Percentiles rank a stretch among this genome's conserved stretches.
These are phyloP conservation scores for Borealophlyctis nickersoniae DNA, from an alignment of 192 early-diverging fungal genomes.

Conservation along the genomic window DNA sequence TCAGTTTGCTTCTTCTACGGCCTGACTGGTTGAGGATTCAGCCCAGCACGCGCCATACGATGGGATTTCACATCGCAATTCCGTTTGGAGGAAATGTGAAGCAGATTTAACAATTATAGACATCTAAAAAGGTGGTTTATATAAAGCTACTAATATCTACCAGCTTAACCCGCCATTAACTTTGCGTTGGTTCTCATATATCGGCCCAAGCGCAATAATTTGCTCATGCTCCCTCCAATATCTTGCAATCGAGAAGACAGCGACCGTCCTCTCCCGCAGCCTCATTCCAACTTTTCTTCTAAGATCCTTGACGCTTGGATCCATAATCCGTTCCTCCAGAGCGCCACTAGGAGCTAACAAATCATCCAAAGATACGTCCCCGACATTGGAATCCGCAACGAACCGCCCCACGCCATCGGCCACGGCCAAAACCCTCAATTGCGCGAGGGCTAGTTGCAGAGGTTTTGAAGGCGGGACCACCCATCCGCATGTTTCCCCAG, in stretches of 20 bases:
- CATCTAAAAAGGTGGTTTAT: too few relatives aligned
- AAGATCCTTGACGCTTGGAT: slow-evolving; percentile 30
- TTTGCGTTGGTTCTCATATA: background rate
- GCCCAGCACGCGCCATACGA: too few relatives aligned
- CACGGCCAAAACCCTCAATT: slow-evolving; percentile 38
- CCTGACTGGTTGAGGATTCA: too few relatives aligned
- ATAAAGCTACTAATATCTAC: too few relatives aligned
- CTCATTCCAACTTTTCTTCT: slow-evolving; percentile 32
- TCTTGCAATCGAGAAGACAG: slow-evolving; percentile 41
- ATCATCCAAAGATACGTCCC: slow-evolving; percentile 20
- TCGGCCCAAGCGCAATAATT: slow-evolving; percentile 29
- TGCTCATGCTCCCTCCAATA: slow-evolving; percentile 49
- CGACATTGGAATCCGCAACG: slow-evolving; percentile 10
- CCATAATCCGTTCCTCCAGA: slow-evolving; percentile 32
- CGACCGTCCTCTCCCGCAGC: slow-evolving; percentile 33
- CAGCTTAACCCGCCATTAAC: too few relatives aligned
- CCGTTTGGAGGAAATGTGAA: too few relatives aligned
- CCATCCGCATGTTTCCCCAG: slow-evolving; percentile 29
- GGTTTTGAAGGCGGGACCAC: slow-evolving; percentile 41
- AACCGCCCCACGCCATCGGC: slow-evolving; percentile 37
- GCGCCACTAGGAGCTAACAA: slow-evolving; percentile 25
- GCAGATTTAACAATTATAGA: too few relatives aligned
- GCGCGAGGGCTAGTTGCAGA: slow-evolving; percentile 38
- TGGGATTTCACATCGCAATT: too few relatives aligned
- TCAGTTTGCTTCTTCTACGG: too few relatives aligned